These are phyloP conservation scores for Penicillium sp. DNA, from an alignment of 2,329 filamentous ascomycete genomes.

Conservation along the genomic window DNA sequence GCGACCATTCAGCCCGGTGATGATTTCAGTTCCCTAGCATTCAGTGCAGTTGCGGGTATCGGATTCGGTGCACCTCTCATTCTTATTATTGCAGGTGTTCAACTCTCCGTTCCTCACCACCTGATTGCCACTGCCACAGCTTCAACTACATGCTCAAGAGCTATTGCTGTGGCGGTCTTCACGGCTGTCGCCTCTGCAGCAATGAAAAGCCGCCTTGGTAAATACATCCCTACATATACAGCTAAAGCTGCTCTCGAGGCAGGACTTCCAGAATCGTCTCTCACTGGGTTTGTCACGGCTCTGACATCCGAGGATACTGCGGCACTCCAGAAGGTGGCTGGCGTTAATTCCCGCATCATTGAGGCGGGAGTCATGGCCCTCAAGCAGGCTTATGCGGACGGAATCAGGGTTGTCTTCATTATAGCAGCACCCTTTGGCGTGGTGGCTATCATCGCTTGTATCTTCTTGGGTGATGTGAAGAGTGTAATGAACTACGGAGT, in stretches of 20 bases:
- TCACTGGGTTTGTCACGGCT: not conserved
- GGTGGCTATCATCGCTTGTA: conserved; percentile 2
- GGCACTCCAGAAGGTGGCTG: not conserved
- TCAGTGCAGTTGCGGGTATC: conserved; percentile 1
- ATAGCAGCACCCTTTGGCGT: conserved; percentile 10
- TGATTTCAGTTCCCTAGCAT: not conserved
- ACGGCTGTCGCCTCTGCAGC: conserved; percentile 5
- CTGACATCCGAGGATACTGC: not conserved
- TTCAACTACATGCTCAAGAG: conserved; percentile 7
- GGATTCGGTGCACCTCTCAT: conserved; percentile 6
- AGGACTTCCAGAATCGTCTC: not conserved
- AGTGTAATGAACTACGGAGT: conserved; percentile 8
- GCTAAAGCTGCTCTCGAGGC: not conserved
- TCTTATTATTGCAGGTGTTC: conserved; percentile 6
- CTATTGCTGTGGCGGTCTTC: conserved; percentile 5
- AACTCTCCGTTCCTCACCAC: conserved; percentile 7
- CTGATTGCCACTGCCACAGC: conserved; percentile 9
- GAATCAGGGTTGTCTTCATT: conserved; percentile 8
- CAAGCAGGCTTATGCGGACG: conserved; percentile 8
- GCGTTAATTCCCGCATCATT: not conserved
- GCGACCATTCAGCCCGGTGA: conserved; percentile 2
- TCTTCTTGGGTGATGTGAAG: conserved; percentile 6
- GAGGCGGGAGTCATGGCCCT: not conserved
- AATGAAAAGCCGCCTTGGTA: not conserved
- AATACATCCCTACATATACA: conserved; percentile 1